Percentiles rank a stretch among this genome's conserved stretches.
Conservation (phyloP, 768 basidiomycete species). For the Suillus americanus region DNA sequence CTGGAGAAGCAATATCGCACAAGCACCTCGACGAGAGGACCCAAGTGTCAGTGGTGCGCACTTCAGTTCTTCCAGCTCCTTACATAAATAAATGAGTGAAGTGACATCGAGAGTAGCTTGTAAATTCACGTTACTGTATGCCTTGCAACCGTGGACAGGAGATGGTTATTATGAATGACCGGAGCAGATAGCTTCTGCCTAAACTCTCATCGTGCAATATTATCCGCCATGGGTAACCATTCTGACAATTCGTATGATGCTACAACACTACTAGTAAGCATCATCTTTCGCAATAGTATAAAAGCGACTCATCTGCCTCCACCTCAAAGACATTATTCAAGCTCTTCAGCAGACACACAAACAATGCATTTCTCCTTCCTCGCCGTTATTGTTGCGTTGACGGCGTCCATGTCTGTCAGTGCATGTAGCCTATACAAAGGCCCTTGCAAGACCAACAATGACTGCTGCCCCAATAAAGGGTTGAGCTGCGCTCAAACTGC, state of each 20-base stretch:
- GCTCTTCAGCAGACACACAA: not conserved
- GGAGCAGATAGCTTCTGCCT: not conserved
- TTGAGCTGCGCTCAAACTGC: not conserved
- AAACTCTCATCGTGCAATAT: not conserved
- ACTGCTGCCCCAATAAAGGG: not conserved
- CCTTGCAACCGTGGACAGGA: not conserved
- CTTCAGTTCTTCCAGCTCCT: not conserved
- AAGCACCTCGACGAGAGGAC: not conserved
- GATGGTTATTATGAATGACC: not conserved
- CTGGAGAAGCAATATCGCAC: not conserved
- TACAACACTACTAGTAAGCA: not conserved
- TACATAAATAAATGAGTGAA: not conserved
- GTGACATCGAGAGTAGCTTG: not conserved
- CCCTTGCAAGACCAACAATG: fast-evolving
- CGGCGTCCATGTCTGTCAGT: not conserved
- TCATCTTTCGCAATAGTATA: not conserved
- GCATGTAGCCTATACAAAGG: not conserved
- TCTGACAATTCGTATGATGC: not conserved
- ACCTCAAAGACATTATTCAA: not conserved
- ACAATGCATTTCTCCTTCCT: not conserved
- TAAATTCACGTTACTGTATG: no score
- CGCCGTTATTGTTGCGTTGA: not conserved
- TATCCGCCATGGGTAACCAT: not conserved
- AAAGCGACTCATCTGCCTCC: not conserved
- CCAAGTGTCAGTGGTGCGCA: not conserved